Evolutionary conservation across 371 early-diverging fungal species (phyloP).

Genomic region (Mucor racemosus): DNA sequence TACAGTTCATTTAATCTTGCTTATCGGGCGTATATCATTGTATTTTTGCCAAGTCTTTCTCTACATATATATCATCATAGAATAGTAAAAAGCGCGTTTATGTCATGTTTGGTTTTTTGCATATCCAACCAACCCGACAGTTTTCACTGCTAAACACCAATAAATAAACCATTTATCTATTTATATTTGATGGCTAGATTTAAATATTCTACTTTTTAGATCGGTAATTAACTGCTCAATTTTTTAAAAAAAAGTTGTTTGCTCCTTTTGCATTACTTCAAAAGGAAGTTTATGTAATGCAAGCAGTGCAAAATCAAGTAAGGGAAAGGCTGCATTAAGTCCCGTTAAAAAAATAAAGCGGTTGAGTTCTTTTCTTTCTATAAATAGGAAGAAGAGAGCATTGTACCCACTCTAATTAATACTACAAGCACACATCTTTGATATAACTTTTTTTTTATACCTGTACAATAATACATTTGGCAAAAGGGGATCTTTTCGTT

Average conservation of each 20-base stretch:
- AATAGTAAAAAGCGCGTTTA: too few species aligned
- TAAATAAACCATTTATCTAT: too few species aligned
- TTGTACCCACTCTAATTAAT: neutral
- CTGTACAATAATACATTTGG: too few species aligned
- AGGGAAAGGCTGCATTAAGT: constrained; percentile 1
- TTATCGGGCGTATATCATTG: too few species aligned
- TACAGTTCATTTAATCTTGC: too few species aligned
- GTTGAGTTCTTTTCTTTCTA: neutral
- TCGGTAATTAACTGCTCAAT: neutral
- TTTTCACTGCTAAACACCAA: too few species aligned
- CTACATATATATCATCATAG: too few species aligned
- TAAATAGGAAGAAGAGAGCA: neutral
- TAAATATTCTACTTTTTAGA: too few species aligned
- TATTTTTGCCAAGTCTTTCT: too few species aligned
- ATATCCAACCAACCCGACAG: too few species aligned
- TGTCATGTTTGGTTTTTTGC: too few species aligned
- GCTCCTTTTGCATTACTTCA: neutral
- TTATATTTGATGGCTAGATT: too few species aligned
- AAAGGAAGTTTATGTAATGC: constrained; percentile 5
- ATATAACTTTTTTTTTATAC: neutral
- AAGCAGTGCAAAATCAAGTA: neutral
- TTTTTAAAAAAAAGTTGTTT: neutral
- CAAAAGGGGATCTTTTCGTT: neutral
- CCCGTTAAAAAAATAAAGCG: neutral
- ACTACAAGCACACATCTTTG: neutral